Percentiles rank a stretch among this genome's conserved stretches.
phyloP scores from a whole-genome alignment of 768 basidiomycete species.

The Suillus ampliporus region DNA sequence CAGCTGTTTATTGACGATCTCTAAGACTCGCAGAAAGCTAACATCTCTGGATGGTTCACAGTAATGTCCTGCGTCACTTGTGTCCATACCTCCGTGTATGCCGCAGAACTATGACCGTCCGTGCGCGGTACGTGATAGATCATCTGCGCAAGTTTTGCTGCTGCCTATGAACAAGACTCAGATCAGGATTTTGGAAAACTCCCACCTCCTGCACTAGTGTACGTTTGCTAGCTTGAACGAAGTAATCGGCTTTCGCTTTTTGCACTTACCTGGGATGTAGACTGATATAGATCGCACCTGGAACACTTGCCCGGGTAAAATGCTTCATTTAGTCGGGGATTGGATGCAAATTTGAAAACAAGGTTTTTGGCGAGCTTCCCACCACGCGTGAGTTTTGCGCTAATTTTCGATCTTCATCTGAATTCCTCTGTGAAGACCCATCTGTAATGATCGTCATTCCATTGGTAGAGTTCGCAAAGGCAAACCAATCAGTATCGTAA shows the following conservation, averaged over 20 bases:
- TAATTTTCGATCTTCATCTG: not conserved
- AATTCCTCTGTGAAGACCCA: no score
- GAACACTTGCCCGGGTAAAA: not conserved
- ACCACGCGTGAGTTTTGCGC: not conserved
- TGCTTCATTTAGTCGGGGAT: not conserved
- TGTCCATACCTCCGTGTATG: not conserved
- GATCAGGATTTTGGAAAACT: not conserved
- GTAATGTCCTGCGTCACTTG: not conserved
- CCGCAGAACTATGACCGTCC: no score
- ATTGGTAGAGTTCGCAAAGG: no score
- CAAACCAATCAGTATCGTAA: no score
- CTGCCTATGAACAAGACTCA: not conserved
- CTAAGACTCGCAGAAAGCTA: not conserved
- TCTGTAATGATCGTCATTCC: no score
- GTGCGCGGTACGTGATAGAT: no score
- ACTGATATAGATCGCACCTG: not conserved
- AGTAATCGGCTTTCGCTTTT: not conserved
- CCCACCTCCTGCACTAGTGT: not conserved
- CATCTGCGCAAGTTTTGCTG: not conserved
- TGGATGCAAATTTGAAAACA: not conserved
- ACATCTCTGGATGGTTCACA: not conserved
- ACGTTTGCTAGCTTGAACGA: not conserved
- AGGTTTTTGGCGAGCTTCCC: not conserved
- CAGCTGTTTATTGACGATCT: no score
- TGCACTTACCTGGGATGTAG: not conserved